Conservation (phyloP, 2,329 filamentous ascomycete genomes). For the Zarea fungicola region DNA sequence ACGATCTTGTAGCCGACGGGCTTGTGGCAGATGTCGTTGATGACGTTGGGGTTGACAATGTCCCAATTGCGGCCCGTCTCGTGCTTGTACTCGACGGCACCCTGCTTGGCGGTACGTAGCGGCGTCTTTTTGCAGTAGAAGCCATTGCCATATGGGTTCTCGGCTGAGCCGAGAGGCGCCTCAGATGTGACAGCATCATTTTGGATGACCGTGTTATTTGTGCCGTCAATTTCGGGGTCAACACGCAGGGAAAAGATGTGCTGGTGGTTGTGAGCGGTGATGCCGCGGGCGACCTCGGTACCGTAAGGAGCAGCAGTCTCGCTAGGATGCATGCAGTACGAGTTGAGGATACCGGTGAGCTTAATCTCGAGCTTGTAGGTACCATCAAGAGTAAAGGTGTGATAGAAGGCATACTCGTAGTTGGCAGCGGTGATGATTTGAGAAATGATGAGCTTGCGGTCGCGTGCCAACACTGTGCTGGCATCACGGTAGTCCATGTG, state of each 20-base stretch:
- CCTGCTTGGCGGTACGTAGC: conserved; percentile 20
- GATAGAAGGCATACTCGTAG: conserved; percentile 52
- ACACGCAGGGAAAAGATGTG: conserved; percentile 65
- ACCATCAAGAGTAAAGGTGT: conserved; percentile 47
- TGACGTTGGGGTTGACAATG: conserved; percentile 38
- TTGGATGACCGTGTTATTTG: conserved; percentile 61
- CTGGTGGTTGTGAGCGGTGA: conserved; percentile 64
- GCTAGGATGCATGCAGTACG: conserved; percentile 35
- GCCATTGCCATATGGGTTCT: conserved; percentile 71
- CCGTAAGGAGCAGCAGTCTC: conserved; percentile 43
- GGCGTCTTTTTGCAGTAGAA: conserved; percentile 45
- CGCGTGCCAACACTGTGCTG: conserved; percentile 51
- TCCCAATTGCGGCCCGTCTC: conserved; percentile 35
- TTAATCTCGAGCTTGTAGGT: conserved; percentile 58
- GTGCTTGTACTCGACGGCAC: conserved; percentile 21
- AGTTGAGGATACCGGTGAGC: conserved; percentile 45
- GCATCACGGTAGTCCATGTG: conserved; percentile 59
- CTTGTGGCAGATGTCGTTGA: conserved; percentile 36
- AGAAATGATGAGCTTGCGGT: conserved; percentile 56
- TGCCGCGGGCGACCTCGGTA: conserved; percentile 58
- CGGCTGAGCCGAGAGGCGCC: conserved; percentile 58
- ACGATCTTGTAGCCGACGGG: conserved; percentile 44
- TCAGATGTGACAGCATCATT: conserved; percentile 60
- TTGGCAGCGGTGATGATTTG: conserved; percentile 62
- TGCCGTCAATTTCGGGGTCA: conserved; percentile 60